phyloP scores from a whole-genome alignment of 2,329 filamentous ascomycete species.

The Colletotrichum viniferum region DNA sequence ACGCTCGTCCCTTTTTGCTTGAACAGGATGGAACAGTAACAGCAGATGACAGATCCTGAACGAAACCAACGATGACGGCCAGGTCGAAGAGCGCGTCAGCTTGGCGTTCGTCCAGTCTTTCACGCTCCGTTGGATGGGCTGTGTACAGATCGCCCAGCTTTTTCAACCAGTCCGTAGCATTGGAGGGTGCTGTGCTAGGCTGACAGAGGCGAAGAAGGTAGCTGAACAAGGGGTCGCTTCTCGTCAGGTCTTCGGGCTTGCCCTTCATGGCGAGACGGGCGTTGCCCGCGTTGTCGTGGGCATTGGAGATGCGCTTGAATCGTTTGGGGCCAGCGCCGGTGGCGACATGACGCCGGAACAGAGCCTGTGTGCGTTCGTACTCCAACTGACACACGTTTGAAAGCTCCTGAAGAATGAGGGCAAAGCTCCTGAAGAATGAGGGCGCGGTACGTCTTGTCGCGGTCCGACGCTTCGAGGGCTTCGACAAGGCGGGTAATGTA shows the following conservation, averaged over 20 bases:
- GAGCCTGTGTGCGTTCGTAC: constrained; percentile 38
- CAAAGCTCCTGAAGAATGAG: constrained; percentile 48
- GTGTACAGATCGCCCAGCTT: background rate
- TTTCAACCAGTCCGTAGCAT: background rate
- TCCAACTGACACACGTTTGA: constrained; percentile 50
- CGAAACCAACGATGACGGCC: constrained; percentile 40
- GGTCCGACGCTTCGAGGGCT: background rate
- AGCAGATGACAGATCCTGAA: constrained; percentile 41
- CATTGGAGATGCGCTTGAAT: constrained; percentile 44
- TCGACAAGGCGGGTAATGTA: background rate
- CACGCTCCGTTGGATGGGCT: background rate
- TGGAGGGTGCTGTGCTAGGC: constrained; percentile 28
- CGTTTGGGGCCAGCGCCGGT: constrained; percentile 36
- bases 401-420: constrained; percentile 48
- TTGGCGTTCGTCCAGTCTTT: background rate
- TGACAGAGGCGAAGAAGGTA: constrained; percentile 51
- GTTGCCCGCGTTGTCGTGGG: constrained; percentile 37
- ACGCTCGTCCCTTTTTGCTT: background rate
- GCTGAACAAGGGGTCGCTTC: constrained; percentile 42
- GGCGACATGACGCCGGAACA: constrained; percentile 46
- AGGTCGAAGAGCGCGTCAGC: constrained; percentile 36
- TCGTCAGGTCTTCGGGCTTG: constrained; percentile 41
- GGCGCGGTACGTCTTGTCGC: constrained; percentile 32
- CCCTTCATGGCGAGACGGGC: constrained; percentile 43
- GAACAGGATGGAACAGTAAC: background rate